These are phyloP conservation scores for Waltiozyma solani DNA, from an alignment of 1,139 yeast genomes.

Conservation along the genomic window DNA sequence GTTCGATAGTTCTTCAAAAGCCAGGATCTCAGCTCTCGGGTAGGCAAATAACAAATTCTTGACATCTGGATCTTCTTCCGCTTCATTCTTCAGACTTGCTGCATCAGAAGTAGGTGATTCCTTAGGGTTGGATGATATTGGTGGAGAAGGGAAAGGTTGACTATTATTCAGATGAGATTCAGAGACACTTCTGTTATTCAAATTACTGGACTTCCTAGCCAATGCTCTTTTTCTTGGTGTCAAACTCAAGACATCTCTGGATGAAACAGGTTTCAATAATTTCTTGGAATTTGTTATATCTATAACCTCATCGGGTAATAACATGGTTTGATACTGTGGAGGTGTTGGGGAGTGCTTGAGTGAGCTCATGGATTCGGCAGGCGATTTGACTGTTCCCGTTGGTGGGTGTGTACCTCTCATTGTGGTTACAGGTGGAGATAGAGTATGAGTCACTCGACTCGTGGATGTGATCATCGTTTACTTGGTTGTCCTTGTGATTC, in stretches of 20 bases:
- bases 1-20: constrained; percentile 32
- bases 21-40: constrained; percentile 30
- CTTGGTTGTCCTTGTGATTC: too few relatives aligned
- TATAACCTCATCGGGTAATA: constrained; percentile 1
- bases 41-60: constrained; percentile 26
- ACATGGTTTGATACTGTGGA: not conserved
- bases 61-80: constrained; percentile 7
- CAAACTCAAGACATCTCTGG: constrained; percentile 4
- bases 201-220: constrained; percentile 7
- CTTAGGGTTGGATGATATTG: constrained; percentile 2
- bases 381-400: too few relatives aligned
- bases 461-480: not conserved
- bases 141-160: constrained; percentile 2
- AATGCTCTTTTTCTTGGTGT: constrained; percentile 15
- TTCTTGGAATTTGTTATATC: constrained; percentile 12
- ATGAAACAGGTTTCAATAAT: constrained; percentile 6
- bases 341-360: too few relatives aligned
- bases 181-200: not conserved
- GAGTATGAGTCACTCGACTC: not conserved
- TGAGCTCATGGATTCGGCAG: too few relatives aligned
- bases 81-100: not conserved
- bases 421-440: not conserved
- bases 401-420: too few relatives aligned
- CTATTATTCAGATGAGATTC: not conserved
- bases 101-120: not conserved